A percentile compares a stretch with the other conserved stretches of the same genome.
Conservation (phyloP, 306 rosid genomes). For the Dryas octopetala region DNA sequence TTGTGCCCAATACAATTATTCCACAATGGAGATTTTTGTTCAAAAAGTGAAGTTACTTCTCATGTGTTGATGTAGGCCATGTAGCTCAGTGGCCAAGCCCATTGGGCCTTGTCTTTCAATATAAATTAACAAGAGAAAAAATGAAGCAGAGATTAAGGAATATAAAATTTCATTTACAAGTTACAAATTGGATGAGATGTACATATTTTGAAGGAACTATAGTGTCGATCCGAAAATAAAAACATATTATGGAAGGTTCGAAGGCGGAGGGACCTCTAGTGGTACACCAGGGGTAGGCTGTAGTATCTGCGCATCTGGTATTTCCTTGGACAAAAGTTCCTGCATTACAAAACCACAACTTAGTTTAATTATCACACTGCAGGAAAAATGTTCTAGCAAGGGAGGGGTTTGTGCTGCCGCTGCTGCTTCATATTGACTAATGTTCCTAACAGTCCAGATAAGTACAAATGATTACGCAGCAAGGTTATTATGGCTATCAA, state of each 20-base stretch:
- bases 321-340: slow-evolving; percentile 76
- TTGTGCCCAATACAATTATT: background rate
- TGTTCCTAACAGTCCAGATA: background rate
- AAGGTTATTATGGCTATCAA: background rate
- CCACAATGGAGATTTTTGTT: background rate
- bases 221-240: background rate
- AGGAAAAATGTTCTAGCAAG: background rate
- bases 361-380: slow-evolving; percentile 12
- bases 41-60: background rate
- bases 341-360: slow-evolving; percentile 40
- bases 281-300: slow-evolving; percentile 73
- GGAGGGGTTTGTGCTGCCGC: no score
- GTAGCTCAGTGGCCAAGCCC: background rate
- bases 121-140: background rate
- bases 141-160: background rate
- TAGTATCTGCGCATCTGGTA: slow-evolving; percentile 57
- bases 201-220: background rate
- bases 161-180: background rate
- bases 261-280: slow-evolving; percentile 46
- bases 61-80: background rate
- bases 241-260: slow-evolving; percentile 14
- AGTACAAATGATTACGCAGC: background rate
- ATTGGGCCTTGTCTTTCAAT: background rate
- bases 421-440: background rate
- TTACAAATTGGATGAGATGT: background rate